Percentiles rank a stretch among this genome's conserved stretches.
phyloP scores from a whole-genome alignment of 2,329 filamentous ascomycete genomes.

The Spiromastix sp. region DNA sequence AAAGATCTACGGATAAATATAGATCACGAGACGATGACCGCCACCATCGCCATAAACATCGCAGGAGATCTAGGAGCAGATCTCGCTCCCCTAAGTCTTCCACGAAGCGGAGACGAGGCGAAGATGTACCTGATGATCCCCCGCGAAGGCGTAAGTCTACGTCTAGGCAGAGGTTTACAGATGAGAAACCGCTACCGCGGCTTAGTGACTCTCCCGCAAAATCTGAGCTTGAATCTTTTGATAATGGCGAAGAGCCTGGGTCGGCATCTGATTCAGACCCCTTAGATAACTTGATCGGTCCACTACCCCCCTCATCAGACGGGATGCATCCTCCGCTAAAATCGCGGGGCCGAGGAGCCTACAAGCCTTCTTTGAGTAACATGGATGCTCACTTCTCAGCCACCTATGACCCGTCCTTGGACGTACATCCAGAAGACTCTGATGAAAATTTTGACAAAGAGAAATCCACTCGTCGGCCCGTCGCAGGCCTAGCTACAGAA shows the following conservation, averaged over 20 bases:
- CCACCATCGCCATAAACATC: conserved; percentile 6
- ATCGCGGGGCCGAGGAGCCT: conserved; percentile 61
- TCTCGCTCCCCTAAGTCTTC: conserved; percentile 13
- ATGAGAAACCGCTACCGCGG: too few species aligned
- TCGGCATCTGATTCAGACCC: conserved; percentile 4
- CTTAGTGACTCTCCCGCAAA: too few species aligned
- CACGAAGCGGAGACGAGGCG: conserved; percentile 4
- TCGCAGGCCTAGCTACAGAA: conserved; percentile 34
- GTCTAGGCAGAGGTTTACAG: too few species aligned
- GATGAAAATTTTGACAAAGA: conserved; percentile 50
- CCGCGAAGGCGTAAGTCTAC: neutral
- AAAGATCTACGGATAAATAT: conserved; percentile 15
- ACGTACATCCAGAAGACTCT: conserved; percentile 27
- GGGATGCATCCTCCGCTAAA: conserved; percentile 32
- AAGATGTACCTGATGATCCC: neutral
- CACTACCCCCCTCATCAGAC: conserved; percentile 41
- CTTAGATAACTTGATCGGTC: conserved; percentile 51
- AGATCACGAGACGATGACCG: conserved; percentile 10
- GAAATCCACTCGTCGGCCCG: conserved; percentile 32
- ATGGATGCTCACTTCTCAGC: conserved; percentile 75
- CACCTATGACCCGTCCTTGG: conserved; percentile 45
- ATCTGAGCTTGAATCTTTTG: too few species aligned
- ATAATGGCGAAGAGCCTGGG: too few species aligned
- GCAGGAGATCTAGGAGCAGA: conserved; percentile 12
- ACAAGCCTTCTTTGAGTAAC: conserved; percentile 45